Percentiles rank a stretch among this genome's conserved stretches.
These are phyloP conservation scores for Flaveria linearis DNA, from an alignment of 129 eudicot species.

Conservation along the genomic window DNA sequence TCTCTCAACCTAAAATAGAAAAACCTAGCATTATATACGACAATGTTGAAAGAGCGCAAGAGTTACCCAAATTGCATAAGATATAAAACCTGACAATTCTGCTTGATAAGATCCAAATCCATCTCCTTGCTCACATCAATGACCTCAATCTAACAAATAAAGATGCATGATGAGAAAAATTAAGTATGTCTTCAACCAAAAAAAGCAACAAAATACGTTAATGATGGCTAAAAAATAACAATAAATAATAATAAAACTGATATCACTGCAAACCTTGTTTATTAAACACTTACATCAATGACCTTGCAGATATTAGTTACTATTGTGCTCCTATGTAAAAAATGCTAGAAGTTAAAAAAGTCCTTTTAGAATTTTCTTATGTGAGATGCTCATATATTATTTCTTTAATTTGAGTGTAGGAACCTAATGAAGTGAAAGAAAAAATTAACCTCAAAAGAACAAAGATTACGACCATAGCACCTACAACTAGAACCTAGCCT, in stretches of 20 bases:
- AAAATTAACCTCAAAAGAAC: neutral
- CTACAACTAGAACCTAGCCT: neutral
- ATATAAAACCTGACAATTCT: slow-evolving; percentile 78
- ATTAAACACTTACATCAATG: neutral
- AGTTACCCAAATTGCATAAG: slow-evolving; percentile 7
- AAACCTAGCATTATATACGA: slow-evolving; percentile 15
- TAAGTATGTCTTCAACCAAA: slow-evolving; percentile 10
- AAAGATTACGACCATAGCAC: neutral
- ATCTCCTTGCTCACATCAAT: slow-evolving; percentile 99
- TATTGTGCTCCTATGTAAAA: slow-evolving; percentile 1
- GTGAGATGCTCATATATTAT: neutral
- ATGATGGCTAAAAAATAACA: neutral
- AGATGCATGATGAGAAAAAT: neutral
- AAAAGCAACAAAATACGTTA: neutral
- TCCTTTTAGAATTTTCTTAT: neutral
- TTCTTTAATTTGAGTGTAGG: neutral
- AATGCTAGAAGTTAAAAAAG: slow-evolving; percentile 2
- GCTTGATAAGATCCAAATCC: slow-evolving; percentile 96
- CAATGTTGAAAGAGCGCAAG: slow-evolving; percentile 5
- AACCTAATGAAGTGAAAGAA: neutral
- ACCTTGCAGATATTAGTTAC: slow-evolving; percentile 3
- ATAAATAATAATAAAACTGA: neutral
- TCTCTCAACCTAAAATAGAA: slow-evolving; percentile 82
- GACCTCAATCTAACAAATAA: slow-evolving; percentile 71
- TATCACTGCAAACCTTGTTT: slow-evolving; percentile 3